Evolutionary conservation across 768 basidiomycete genomes (phyloP).

Genomic region (Neoboletus magnificus): DNA sequence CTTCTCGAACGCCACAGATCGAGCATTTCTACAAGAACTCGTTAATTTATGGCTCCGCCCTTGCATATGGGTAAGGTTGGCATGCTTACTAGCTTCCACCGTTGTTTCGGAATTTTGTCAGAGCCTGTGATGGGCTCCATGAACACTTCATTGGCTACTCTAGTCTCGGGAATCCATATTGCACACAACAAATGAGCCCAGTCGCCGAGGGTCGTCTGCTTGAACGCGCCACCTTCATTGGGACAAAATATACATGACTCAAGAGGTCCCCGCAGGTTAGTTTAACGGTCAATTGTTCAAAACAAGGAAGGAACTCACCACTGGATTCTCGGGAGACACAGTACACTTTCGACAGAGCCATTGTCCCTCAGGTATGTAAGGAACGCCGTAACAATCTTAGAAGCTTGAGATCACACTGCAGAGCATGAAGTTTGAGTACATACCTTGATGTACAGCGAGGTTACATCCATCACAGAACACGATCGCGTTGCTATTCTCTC

Average conservation of each 20-base stretch:
- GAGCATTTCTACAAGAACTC: constrained; percentile 50
- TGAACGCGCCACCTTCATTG: constrained; percentile 96
- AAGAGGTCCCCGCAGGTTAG: not conserved
- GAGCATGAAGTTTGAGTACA: constrained; percentile 12
- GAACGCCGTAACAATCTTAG: constrained; percentile 96
- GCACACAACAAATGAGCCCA: constrained; percentile 98
- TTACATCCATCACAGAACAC: constrained; percentile 99
- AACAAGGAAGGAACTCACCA: constrained; percentile 50
- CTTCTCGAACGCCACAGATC: constrained; percentile 56
- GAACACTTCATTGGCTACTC: constrained; percentile 90
- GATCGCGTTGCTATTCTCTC: constrained; percentile 98
- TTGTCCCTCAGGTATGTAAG: constrained; percentile 98
- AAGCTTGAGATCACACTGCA: constrained; percentile 8
- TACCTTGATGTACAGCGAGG: constrained; percentile 98
- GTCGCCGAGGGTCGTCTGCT: constrained; percentile 87
- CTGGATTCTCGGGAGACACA: constrained; percentile 93
- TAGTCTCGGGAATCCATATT: constrained; percentile 95
- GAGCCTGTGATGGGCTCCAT: constrained; percentile 97
- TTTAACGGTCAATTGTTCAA: not conserved
- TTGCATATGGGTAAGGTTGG: not conserved
- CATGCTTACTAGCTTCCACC: constrained; percentile 86
- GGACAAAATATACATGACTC: constrained; percentile 96
- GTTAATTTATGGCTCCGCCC: constrained; percentile 5
- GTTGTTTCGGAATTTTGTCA: constrained; percentile 80
- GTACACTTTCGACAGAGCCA: constrained; percentile 99